Base-by-base conservation (phyloP, 768 basidiomycete genomes). In the Favolaschia claudopus region DNA sequence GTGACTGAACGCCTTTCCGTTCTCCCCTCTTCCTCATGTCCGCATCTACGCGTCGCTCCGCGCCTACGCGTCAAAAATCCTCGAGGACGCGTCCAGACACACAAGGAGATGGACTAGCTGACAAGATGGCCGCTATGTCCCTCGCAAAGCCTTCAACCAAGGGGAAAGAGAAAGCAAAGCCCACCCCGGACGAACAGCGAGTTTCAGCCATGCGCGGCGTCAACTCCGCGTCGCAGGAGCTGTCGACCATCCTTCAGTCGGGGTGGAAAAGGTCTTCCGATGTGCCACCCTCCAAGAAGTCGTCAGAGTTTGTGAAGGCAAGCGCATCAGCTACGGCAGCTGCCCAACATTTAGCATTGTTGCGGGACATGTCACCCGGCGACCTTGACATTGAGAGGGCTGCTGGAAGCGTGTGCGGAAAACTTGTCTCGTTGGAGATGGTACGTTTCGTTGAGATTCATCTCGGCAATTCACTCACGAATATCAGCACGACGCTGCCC, bases 311-410 rank as follows among this genome's bases (percentile, higher is more conserved):
- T 36, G 62, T 70, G n/a, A 72, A 58, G 15, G 76, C 75, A n/a
- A 77, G 69, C 33, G 65, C 73, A 22, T 67, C 78, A 15, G 74
- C 77, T 7, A 69, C 74, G 9, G 64, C 78, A 17, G 84, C 83
- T 0, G 69, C 76, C 15, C 77, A 75, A 47, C 78, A 83, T 48
- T 69, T 93, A 8, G 57, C 55, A 1, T 63, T 70, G 3, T 73
- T 93, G 38, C 76, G 91, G 46, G 68, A 67, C 29, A 48, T 83
- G 19, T 74, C 72, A 40, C 74, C 81, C 0, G 77, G 75, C 3
- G 82, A 83, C 62, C 15, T 90, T 9, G 88, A 93, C 62, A 80
- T 92, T 6, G 93, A 94, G 72, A 80, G 88, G 33, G 91, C 89
- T 2, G 92, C 89, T 1, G 80, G 81, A 46, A 87, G 87, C 56